These are phyloP conservation scores for Helotiales sp. DNA, from an alignment of 2,329 filamentous ascomycete species.

Conservation along the genomic window DNA sequence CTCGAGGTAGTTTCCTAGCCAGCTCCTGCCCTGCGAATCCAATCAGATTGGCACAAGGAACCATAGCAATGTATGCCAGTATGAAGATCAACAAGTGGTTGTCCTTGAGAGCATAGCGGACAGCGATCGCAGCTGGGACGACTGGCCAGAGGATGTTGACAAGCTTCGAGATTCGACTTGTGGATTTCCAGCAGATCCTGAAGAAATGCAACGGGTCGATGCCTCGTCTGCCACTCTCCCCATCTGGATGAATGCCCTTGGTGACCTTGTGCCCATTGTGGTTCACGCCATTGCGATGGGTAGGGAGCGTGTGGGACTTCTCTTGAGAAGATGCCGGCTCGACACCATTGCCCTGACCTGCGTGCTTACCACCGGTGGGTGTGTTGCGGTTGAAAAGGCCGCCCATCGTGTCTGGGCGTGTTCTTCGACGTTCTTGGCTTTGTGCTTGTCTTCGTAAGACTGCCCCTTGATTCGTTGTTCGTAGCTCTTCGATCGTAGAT, in stretches of 20 bases:
- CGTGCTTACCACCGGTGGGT: too few relatives aligned
- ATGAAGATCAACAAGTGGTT: conserved; percentile 65
- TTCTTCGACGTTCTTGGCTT: too few relatives aligned
- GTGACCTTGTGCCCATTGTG: too few relatives aligned
- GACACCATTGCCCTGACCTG: too few relatives aligned
- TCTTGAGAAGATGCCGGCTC: too few relatives aligned
- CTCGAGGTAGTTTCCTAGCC: conserved; percentile 73
- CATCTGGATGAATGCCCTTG: conserved; percentile 45
- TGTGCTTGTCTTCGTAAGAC: too few relatives aligned
- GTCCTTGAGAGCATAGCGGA: conserved; percentile 55
- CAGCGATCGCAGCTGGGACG: conserved; percentile 69
- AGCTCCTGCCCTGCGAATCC: conserved; percentile 74
- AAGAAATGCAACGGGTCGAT: conserved; percentile 65
- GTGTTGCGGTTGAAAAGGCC: too few relatives aligned
- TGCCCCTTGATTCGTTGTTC: too few relatives aligned
- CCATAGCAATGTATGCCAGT: conserved; percentile 74
- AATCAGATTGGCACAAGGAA: conserved; percentile 73
- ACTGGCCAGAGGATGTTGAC: conserved; percentile 76
- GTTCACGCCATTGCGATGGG: too few relatives aligned
- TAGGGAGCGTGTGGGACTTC: too few relatives aligned
- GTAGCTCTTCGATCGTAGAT: too few relatives aligned
- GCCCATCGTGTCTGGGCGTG: too few relatives aligned
- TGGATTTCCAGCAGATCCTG: conserved; percentile 62
- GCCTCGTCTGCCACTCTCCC: conserved; percentile 68
- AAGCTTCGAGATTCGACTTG: conserved; percentile 59